Base-by-base conservation (phyloP, 2,329 filamentous ascomycete species). In the Scorias spongiosa region DNA sequence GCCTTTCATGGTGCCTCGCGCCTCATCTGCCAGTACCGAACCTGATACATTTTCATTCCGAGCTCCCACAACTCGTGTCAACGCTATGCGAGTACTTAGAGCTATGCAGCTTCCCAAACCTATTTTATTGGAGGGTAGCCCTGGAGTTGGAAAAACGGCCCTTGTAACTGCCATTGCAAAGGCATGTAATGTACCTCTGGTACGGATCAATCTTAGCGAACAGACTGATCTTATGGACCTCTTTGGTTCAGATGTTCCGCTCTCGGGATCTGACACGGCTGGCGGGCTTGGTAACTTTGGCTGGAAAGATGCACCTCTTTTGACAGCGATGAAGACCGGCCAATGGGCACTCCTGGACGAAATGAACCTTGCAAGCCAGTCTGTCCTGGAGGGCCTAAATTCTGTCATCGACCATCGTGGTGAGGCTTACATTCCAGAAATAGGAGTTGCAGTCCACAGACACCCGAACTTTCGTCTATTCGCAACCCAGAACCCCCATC, bases 291-390 rank as follows among this genome's bases (percentile, higher is more conserved):
- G 32, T 5, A 82, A 84, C 47, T 98, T 98, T 57, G 81, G 84
- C 1, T 98, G 91, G 91, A 78, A 87, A 52, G 89, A 98, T 60
- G 91, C 89, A 0, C 88, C 91, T 1, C 96, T 98, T 59, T 68
- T 98, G 15, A 84, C 86, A 58, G 91, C 91, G 0, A 96, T 98
- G 89, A 91, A 96, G 59, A 83, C 78, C 46, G 91, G 91, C 26
- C 84, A 93, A 54, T 98, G 91, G 91, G 91, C 98, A 10, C 69
- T 98, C 26, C 72, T 98, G 0, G 91, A 98, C 57, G 91, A 98
- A 67, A 98, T 98, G 91, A 98, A 98, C 56, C 67, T 98, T 49
- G 91, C 93, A 1, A 96, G 89, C 0, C 91, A 98, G 60, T 93
- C 89, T 4, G 88, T 98, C 2, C 74, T 98, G 1, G 91, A 98